These are phyloP conservation scores for Plectranthus barbatus DNA, from an alignment of 257 asterid species.

Conservation along the genomic window DNA sequence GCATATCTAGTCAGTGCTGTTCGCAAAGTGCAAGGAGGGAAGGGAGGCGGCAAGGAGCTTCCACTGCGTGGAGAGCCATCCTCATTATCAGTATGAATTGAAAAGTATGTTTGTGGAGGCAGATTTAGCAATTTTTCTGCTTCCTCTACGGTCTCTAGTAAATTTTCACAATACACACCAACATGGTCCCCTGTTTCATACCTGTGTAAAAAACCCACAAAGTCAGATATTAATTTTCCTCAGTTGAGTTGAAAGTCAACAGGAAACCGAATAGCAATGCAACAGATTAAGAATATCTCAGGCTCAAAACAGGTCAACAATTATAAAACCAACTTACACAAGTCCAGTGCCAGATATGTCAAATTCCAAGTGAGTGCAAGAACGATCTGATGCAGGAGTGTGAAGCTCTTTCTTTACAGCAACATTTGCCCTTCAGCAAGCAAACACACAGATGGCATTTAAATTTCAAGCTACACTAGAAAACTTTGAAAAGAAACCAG, in stretches of 20 bases:
- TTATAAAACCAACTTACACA: constrained; percentile 32
- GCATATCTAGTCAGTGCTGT: constrained; percentile 77
- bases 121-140: constrained; percentile 61
- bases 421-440: constrained; percentile 55
- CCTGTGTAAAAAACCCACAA: constrained; percentile 29
- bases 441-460: constrained; percentile 13
- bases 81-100: constrained; percentile 68
- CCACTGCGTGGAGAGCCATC: constrained; percentile 80
- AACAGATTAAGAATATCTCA: not conserved
- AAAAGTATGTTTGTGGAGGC: constrained; percentile 69
- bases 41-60: constrained; percentile 70
- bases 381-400: constrained; percentile 86
- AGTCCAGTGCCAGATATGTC: constrained; percentile 93
- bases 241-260: too few relatives aligned
- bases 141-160: constrained; percentile 68
- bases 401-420: constrained; percentile 88
- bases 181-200: constrained; percentile 98
- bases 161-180: constrained; percentile 82
- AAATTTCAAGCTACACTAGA: not conserved
- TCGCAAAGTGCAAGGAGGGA: constrained; percentile 86
- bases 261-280: not conserved
- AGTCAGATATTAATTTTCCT: too few relatives aligned
- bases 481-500: not conserved
- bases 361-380: constrained; percentile 90
- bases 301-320: not conserved